A percentile compares a stretch with the other conserved stretches of the same genome.
These are phyloP conservation scores for Phytopythium ostracodes DNA, from an alignment of 352 stramenopile genomes.

Conservation along the genomic window DNA sequence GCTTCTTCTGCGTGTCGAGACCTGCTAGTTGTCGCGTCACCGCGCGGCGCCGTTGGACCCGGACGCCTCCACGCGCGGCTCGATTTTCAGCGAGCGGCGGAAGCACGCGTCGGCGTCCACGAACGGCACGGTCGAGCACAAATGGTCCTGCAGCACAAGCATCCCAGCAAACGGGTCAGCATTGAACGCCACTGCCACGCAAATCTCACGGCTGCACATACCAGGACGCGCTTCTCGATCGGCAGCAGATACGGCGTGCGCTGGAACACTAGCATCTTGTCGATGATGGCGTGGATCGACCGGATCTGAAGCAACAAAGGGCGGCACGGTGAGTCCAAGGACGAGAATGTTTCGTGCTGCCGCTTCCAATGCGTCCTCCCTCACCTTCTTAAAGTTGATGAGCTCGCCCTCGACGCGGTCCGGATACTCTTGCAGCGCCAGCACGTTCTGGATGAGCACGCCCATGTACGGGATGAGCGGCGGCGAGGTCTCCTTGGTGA, in stretches of 20 bases:
- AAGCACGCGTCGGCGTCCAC: slow-evolving; percentile 73
- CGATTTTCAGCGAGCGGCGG: slow-evolving; percentile 71
- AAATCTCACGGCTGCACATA: slow-evolving; percentile 18
- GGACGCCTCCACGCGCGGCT: slow-evolving; percentile 56
- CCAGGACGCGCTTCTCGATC: slow-evolving; percentile 76
- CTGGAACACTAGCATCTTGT: slow-evolving; percentile 58
- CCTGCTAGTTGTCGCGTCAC: not conserved
- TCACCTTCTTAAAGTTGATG: slow-evolving; percentile 87
- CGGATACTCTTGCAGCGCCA: slow-evolving; percentile 79
- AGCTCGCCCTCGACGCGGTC: slow-evolving; percentile 69
- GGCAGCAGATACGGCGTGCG: slow-evolving; percentile 76
- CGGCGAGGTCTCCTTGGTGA: slow-evolving; percentile 64
- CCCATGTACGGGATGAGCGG: slow-evolving; percentile 83
- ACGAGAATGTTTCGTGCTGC: not conserved
- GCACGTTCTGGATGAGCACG: slow-evolving; percentile 83
- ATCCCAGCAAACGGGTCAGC: not conserved
- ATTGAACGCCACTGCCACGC: slow-evolving; percentile 3
- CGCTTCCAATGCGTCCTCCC: not conserved
- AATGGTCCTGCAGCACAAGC: slow-evolving; percentile 46
- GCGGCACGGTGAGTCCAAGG: not conserved
- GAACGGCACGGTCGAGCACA: slow-evolving; percentile 66
- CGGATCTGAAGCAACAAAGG: slow-evolving; percentile 37
- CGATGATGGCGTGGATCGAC: slow-evolving; percentile 57
- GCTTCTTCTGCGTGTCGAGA: not conserved
- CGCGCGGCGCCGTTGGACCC: not conserved